phyloP scores from a whole-genome alignment of 768 basidiomycete species.

The Suillus americanus region DNA sequence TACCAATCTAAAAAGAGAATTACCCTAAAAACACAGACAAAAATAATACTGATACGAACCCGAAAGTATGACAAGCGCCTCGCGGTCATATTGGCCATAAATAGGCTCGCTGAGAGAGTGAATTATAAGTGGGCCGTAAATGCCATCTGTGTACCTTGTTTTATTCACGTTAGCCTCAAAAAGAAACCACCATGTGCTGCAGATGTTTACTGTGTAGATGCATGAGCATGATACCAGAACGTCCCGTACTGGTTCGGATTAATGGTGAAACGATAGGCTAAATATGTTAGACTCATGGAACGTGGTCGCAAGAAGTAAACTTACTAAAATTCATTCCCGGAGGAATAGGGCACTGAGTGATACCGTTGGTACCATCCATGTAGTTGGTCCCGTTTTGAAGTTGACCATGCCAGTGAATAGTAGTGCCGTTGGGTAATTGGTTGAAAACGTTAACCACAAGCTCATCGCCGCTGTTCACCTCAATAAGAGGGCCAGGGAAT shows the following conservation, averaged over 20 bases:
- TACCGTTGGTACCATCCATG: constrained; percentile 46
- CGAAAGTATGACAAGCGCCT: constrained; percentile 36
- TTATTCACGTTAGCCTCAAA: constrained; percentile 16
- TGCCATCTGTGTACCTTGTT: constrained; percentile 44
- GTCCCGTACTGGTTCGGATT: constrained; percentile 42
- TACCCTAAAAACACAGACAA: not conserved
- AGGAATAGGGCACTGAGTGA: constrained; percentile 57
- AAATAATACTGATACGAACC: constrained; percentile 24
- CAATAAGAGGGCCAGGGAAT: constrained; percentile 34
- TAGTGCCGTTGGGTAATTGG: constrained; percentile 30
- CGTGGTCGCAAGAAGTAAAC: not conserved
- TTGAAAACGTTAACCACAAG: constrained; percentile 37
- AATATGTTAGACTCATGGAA: constrained; percentile 1
- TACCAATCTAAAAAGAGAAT: constrained; percentile 30
- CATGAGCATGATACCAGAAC: constrained; percentile 49
- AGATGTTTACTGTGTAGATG: constrained; percentile 26
- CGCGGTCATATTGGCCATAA: constrained; percentile 37
- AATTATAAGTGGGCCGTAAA: constrained; percentile 47
- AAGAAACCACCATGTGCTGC: constrained; percentile 13
- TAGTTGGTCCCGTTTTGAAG: constrained; percentile 46
- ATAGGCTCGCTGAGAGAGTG: constrained; percentile 38
- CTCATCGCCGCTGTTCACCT: constrained; percentile 35
- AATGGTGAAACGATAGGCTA: constrained; percentile 40
- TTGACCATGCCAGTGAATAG: constrained; percentile 37
- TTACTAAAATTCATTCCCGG: constrained; percentile 41